Base-by-base conservation (phyloP, 305 asterid species). In the Fraxinus dipetala region DNA sequence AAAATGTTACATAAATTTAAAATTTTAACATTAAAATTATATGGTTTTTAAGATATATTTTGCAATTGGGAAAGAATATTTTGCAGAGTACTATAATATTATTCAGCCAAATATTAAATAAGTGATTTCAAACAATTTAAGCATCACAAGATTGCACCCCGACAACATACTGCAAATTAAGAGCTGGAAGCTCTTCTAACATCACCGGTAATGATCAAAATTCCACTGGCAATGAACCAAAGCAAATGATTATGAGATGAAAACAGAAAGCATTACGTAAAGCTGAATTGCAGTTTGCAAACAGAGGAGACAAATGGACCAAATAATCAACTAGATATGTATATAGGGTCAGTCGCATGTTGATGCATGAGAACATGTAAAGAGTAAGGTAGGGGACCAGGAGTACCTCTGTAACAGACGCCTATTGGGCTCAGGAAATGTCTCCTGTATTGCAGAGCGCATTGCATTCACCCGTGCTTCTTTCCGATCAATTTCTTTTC, bases 351-450 rank as follows among this genome's bases (percentile, higher is more conserved):
- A 31, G 76, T 51, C 75, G 28, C 28, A 74, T 35, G 79, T 45
- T 54, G 34, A 40, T 73, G 74, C 31, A 38, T 48, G 40, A 36
- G 63, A 82, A 45, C 26, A 35, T 48, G 67, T 72, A 78, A 80
- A 65, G 78, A 84, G 34, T 65, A 24, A 8, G 63, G 51, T 59
- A 84, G 20, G 16, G 61, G 84, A 36, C 72, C 35, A 74, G 36
- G 76, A 10, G 36, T 91, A 96, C 99, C 99, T 94, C 87, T 94
- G 98, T 88, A 96, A 87, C 82, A 96, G 90, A 70, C 97, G 98
- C 82, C 95, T 91, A 82, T 94, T 96, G 79, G 99, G 99, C 79
- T 96, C 98, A 72, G 99, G 98, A 86, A 96, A 94, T 10, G 98
- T 91, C 88, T 96, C 99, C 72, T 86, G 87, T 81, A 96, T 87